These are phyloP conservation scores for Flueggea neowawraea DNA, from an alignment of 441 rosid genomes.

Conservation along the genomic window DNA sequence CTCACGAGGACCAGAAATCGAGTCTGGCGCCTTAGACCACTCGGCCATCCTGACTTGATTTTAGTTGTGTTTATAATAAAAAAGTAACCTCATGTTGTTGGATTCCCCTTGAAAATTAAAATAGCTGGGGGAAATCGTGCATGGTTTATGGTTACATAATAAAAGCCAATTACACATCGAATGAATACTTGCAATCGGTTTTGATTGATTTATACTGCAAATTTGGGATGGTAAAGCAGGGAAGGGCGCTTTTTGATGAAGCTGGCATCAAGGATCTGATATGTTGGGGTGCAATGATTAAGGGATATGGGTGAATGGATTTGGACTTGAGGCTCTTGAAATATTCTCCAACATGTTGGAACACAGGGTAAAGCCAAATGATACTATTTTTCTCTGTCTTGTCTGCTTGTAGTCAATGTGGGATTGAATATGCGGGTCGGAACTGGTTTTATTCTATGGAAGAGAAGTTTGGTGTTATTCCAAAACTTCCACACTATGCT, in stretches of 20 bases:
- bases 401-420: constrained; percentile 18
- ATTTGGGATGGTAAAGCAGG: constrained; percentile 23
- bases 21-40: constrained; percentile 98
- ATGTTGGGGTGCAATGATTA: constrained; percentile 14
- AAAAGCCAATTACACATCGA: constrained; percentile 14
- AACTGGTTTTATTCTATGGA: constrained; percentile 20
- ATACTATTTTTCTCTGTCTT: no score
- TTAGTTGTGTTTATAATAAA: no score
- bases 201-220: constrained; percentile 31
- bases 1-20: constrained; percentile 87
- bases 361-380: constrained; percentile 10
- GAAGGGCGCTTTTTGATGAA: constrained; percentile 11
- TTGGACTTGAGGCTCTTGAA: constrained; percentile 11
- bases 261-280: constrained; percentile 9
- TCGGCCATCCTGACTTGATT: constrained; percentile 99
- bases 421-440: constrained; percentile 13
- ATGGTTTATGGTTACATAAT: no score
- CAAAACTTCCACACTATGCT: constrained; percentile 27
- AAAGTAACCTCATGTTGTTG: no score
- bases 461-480: constrained; percentile 12
- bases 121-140: no score
- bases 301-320: no score
- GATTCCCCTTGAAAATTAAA: no score
- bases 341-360: constrained; percentile 12
- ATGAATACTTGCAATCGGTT: constrained; percentile 18